Evolutionary conservation across 257 asterid genomes (phyloP).

Genomic region (Plectranthus barbatus): DNA sequence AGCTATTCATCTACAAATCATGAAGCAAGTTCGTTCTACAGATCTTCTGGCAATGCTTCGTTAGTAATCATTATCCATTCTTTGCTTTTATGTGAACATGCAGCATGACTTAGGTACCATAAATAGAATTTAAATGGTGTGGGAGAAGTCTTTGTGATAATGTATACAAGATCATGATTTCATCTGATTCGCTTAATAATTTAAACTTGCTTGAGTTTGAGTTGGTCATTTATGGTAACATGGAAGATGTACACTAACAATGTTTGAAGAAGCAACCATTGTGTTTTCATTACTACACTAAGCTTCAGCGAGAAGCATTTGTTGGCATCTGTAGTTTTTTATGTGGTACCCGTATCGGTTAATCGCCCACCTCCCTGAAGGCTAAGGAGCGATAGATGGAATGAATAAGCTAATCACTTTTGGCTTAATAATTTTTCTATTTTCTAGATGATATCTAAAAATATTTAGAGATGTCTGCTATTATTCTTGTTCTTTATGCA

Average conservation of each 20-base stretch:
- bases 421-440: neutral
- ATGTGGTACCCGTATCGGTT: neutral
- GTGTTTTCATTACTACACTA: neutral
- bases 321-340: neutral
- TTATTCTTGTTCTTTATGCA: neutral
- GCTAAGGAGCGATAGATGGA: constrained; percentile 5
- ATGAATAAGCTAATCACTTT: neutral
- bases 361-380: constrained; percentile 3
- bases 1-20: constrained; percentile 56
- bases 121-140: neutral
- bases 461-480: neutral
- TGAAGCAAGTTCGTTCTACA: constrained; percentile 44
- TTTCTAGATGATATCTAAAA: neutral
- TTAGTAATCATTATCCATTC: constrained; percentile 41
- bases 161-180: neutral
- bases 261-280: neutral
- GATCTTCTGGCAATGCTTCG: constrained; percentile 62
- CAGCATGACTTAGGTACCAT: neutral
- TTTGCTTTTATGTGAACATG: constrained; percentile 5
- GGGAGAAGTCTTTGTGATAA: neutral
- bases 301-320: neutral
- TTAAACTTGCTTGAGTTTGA: neutral
- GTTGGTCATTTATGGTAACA: neutral
- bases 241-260: neutral
- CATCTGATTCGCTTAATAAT: neutral